Base-by-base conservation (phyloP, 495 filamentous ascomycete species). In the Neohortaea acidophila region DNA sequence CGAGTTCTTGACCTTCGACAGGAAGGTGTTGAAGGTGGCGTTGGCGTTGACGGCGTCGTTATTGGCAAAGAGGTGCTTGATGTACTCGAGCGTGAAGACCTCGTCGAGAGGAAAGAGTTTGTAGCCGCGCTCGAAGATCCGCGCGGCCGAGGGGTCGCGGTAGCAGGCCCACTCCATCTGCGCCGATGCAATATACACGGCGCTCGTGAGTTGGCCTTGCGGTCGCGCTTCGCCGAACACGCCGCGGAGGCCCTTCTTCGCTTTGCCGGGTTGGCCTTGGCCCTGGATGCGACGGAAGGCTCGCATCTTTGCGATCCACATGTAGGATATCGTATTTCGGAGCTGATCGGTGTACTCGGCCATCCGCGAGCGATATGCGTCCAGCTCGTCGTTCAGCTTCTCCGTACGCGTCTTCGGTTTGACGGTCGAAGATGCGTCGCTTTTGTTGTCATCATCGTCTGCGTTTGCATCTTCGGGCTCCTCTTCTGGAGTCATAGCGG, bases 131-230 rank as follows among this genome's bases (percentile, higher is more conserved):
- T 97, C 91, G 53, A 94, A 96, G 38, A 97, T 94, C 59, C 83
- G 92, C 21, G 78, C 79, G 4, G 84, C 87, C 0, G 86, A 79
- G 2, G 75, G 72, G 42, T 96, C 89, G 50, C 92, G 85, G 57
- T 97, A 97, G 47, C 89, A 89, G 51, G 85, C 77, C 57, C 89
- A 86, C 50, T 97, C 89, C 49, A 96, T 80, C 38, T 92, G 67
- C 19, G 89, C 87, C 51, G 76, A 80, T 6, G 82, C 87, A 39
- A 92, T 77, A 53, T 96, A 97, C 14, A 94, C 83, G 57, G 94
- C 89, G 45, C 81, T 85, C 13, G 79, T 91, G 22, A 97, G 72
- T 20, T 82, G 77, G 18, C 89, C 89, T 42, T 74, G 70, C 44
- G 76, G 77, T 12, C 89, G 70, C 35, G 89, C 84, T 57, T 96